Conservation (phyloP, 177 flowering plant species). For the Telopea speciosissima region DNA sequence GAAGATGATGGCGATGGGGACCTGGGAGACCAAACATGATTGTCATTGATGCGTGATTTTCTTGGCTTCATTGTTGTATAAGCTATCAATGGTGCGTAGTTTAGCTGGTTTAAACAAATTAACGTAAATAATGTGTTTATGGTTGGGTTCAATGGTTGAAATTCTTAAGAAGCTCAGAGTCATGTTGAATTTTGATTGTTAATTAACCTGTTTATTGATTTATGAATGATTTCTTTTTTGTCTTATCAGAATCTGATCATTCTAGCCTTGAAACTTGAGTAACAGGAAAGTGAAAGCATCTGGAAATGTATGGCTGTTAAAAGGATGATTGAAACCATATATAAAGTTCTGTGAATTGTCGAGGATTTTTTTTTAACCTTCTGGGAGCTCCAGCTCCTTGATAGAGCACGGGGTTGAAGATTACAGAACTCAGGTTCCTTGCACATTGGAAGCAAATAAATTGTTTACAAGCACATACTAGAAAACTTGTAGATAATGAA, state of each 20-base stretch:
- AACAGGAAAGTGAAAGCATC: background rate
- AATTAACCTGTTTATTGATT: background rate
- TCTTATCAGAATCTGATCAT: background rate
- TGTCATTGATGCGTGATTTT: background rate
- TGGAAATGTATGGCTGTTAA: background rate
- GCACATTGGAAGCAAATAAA: background rate
- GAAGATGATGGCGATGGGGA: background rate
- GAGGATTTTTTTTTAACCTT: background rate
- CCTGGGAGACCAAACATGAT: background rate
- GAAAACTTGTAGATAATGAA: too few species aligned
- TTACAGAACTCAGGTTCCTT: background rate
- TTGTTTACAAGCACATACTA: background rate
- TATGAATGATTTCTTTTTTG: background rate
- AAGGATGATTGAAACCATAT: background rate
- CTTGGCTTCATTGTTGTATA: background rate
- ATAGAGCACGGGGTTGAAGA: background rate
- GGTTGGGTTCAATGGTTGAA: background rate
- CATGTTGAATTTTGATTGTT: background rate
- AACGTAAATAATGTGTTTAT: background rate
- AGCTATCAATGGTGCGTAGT: too few species aligned
- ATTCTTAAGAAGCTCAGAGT: background rate
- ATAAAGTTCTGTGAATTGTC: background rate
- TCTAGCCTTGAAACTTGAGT: background rate
- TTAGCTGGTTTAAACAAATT: background rate
- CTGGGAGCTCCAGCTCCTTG: background rate